A percentile compares a stretch with the other conserved stretches of the same genome.
Conservation (phyloP, 2,329 filamentous ascomycete species). For the Xylariaceae sp. region DNA sequence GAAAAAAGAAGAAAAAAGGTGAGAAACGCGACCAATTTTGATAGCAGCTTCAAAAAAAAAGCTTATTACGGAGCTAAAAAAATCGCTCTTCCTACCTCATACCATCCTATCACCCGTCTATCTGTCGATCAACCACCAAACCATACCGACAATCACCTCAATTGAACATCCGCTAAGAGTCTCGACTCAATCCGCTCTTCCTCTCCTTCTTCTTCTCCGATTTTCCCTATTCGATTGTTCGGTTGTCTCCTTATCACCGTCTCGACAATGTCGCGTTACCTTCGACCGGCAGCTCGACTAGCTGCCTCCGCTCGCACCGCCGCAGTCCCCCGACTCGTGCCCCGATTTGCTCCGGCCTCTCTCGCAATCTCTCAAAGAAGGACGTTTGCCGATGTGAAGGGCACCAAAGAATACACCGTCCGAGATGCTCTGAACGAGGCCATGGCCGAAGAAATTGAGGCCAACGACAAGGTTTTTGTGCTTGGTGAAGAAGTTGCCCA, state of each 20-base stretch:
- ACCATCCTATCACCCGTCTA: constrained; percentile 7
- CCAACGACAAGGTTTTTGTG: constrained; percentile 92
- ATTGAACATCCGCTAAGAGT: constrained; percentile 28
- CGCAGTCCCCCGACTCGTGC: constrained; percentile 41
- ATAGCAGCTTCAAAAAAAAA: constrained; percentile 28
- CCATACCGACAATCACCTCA: constrained; percentile 9
- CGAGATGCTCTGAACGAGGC: constrained; percentile 97
- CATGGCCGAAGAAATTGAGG: constrained; percentile 94
- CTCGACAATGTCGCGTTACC: constrained; percentile 51
- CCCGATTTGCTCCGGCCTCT: constrained; percentile 41
- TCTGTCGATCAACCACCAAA: constrained; percentile 9
- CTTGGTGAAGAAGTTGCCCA: constrained; percentile 98
- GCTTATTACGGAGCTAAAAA: constrained; percentile 34
- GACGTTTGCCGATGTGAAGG: constrained; percentile 57
- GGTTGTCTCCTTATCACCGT: constrained; percentile 24
- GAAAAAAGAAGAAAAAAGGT: constrained; percentile 35
- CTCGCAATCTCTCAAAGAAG: constrained; percentile 50
- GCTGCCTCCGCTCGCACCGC: constrained; percentile 46
- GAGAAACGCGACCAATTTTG: constrained; percentile 21
- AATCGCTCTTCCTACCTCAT: constrained; percentile 30
- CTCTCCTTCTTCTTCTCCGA: constrained; percentile 3
- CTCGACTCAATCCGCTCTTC: constrained; percentile 10
- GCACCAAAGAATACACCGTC: constrained; percentile 89
- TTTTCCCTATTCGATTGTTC: constrained; percentile 4
- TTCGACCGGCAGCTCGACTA: constrained; percentile 54